Evolutionary conservation across 306 rosid genomes (phyloP), one percentile per base, ranked within the genome.

Genomic region (Hippophae gyantsensis): DNA sequence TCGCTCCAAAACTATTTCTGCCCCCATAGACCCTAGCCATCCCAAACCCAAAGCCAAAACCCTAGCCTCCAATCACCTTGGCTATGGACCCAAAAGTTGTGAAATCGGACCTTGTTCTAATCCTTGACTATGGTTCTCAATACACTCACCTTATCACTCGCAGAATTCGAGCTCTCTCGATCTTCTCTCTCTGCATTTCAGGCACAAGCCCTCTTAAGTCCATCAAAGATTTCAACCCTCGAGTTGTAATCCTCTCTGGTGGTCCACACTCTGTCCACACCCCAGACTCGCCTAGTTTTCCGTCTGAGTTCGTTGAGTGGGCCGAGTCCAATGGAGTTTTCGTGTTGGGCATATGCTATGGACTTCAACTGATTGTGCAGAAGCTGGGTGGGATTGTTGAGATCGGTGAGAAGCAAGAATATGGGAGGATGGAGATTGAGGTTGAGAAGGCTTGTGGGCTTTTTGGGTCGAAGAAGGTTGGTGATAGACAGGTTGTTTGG

Each of bases 121-220:
- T 90, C 67, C 83, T 90, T 2, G 96, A 90, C 68, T 90, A 70
- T 32, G 98, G 98, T 43, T 90, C 98, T 41, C 98, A 87, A 38
- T 90, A 90, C 80, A 90, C 98, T 6, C 98, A 90, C 61, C 95
- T 90, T 69, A 87, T 90, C 83, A 92, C 99, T 6, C 99, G 99
- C 62, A 86, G 96, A 7, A 92, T 92, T 66, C 74, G 99, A 8
- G 72, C 85, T 54, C 95, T 85, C 73, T 74, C 86, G 50, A 78
- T 85, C 41, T 92, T 88, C 76, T 88, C 99, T 52, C 95, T 87
- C 78, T 87, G 96, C 67, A 70, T 92, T 49, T 80, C 89, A 42
- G 96, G 99, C 57, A 92, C 96, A 8, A 78, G 86, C 6, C 23
- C 89, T 14, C 95, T 92, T 47, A 10, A 70, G 14, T 5, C 89